These are phyloP conservation scores for Fusarium piperis DNA, from an alignment of 2,329 filamentous ascomycete species.

Conservation along the genomic window DNA sequence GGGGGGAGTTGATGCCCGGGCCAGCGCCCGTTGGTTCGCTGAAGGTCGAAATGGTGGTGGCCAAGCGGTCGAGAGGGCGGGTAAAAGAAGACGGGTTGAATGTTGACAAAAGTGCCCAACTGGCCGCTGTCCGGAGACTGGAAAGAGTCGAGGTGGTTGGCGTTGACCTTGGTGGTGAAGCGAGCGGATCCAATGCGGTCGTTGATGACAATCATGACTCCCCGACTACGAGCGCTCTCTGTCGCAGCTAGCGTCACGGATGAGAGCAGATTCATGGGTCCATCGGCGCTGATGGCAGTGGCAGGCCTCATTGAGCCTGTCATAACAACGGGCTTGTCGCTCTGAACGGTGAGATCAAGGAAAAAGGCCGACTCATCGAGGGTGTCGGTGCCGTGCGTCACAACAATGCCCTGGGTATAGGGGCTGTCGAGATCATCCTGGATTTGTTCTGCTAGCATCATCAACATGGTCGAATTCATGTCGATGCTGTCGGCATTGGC, in stretches of 20 bases:
- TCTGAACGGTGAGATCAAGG: constrained; percentile 65
- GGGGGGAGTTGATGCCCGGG: constrained; percentile 1
- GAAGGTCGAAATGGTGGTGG: constrained; percentile 55
- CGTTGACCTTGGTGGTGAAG: constrained; percentile 70
- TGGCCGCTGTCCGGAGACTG: constrained; percentile 65
- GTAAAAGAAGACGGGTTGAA: constrained; percentile 69
- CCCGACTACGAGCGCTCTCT: constrained; percentile 57
- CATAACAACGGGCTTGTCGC: constrained; percentile 66
- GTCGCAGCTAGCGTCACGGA: constrained; percentile 65
- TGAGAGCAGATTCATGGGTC: constrained; percentile 69
- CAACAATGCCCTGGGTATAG: constrained; percentile 60
- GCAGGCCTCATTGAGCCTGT: constrained; percentile 72
- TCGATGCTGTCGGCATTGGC: constrained; percentile 58
- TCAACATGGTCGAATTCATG: constrained; percentile 59
- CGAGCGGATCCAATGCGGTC: constrained; percentile 67
- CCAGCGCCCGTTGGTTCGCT: constrained; percentile 18
- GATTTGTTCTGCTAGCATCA: constrained; percentile 59
- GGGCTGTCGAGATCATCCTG: constrained; percentile 57
- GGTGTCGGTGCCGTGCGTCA: constrained; percentile 74
- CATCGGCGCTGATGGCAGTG: constrained; percentile 70
- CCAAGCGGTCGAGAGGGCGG: constrained; percentile 59
- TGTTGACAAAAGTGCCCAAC: constrained; percentile 66
- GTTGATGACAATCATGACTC: constrained; percentile 69
- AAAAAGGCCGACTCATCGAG: constrained; percentile 73
- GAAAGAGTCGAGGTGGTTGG: constrained; percentile 72